Conservation (phyloP, 306 rosid species). For the Trifolium repens region DNA sequence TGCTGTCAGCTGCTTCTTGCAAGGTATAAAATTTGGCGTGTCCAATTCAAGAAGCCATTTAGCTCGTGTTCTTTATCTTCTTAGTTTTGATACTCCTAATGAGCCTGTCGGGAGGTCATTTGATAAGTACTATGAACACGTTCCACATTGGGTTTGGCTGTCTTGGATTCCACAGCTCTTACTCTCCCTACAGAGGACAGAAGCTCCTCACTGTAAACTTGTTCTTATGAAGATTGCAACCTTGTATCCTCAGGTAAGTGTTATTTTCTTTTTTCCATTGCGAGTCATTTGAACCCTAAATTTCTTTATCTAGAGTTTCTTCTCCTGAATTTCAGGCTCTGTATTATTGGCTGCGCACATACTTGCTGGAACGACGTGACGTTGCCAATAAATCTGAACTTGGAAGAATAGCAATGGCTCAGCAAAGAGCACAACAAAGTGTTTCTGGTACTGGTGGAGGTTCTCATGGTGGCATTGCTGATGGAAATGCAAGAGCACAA, state of each 20-base stretch:
- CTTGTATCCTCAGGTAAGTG: slow-evolving; percentile 87
- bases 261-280: slow-evolving; percentile 19
- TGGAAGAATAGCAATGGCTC: slow-evolving; percentile 88
- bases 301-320: slow-evolving; percentile 41
- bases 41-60: slow-evolving; percentile 97
- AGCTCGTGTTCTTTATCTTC: slow-evolving; percentile 95
- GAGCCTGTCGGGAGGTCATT: slow-evolving; percentile 95
- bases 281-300: slow-evolving; percentile 21
- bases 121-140: slow-evolving; percentile 87
- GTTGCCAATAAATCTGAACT: slow-evolving; percentile 96
- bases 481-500: slow-evolving; percentile 79
- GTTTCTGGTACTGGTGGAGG: slow-evolving; percentile 64
- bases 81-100: slow-evolving; percentile 90
- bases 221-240: slow-evolving; percentile 89
- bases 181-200: slow-evolving; percentile 96
- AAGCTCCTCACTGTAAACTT: slow-evolving; percentile 95
- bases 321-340: slow-evolving; percentile 70
- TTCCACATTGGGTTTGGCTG: slow-evolving; percentile 99
- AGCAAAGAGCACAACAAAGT: slow-evolving; percentile 89
- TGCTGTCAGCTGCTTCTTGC: slow-evolving; percentile 95
- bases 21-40: slow-evolving; percentile 92
- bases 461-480: slow-evolving; percentile 81
- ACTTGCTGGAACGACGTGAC: slow-evolving; percentile 95
- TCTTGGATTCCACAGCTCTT: slow-evolving; percentile 99
- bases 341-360: slow-evolving; percentile 98